Evolutionary conservation across 257 asterid genomes (phyloP).

Genomic region (Solanum lycopersicoides): DNA sequence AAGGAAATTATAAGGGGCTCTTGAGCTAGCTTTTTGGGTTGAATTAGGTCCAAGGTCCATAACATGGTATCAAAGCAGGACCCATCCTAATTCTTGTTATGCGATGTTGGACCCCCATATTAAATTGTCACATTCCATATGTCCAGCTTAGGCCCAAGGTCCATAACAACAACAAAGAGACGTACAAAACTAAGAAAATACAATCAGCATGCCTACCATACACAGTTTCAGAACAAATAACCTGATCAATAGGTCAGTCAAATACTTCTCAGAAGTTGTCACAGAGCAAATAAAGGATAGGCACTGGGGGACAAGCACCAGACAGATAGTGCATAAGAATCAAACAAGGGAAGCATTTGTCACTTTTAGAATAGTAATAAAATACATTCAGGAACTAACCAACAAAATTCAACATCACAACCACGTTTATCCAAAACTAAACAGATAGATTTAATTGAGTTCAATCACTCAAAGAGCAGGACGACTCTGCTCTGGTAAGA

Average conservation of each 20-base stretch:
- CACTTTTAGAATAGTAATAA: not conserved
- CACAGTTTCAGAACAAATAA: not conserved
- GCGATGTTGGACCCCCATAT: not conserved
- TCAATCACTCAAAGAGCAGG: not conserved
- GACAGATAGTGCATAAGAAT: not conserved
- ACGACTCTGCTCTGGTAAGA: not conserved
- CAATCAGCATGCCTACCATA: not conserved
- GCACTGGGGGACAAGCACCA: not conserved
- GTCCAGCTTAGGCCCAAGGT: not conserved
- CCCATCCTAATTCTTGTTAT: not conserved
- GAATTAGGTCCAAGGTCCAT: not conserved
- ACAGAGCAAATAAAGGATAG: not conserved
- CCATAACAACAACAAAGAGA: not conserved
- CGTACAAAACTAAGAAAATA: not conserved
- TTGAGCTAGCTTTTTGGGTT: not conserved
- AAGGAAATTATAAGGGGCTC: not conserved
- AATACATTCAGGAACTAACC: not conserved
- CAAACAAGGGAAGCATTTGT: slow-evolving; percentile 4
- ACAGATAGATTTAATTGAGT: not conserved
- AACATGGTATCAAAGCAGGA: not conserved
- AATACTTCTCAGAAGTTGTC: not conserved
- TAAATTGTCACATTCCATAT: not conserved
- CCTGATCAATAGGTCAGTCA: not conserved
- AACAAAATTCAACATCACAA: not conserved
- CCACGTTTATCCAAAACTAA: not conserved